Conservation (phyloP, 2,329 filamentous ascomycete species). For the Hortaea werneckii region DNA sequence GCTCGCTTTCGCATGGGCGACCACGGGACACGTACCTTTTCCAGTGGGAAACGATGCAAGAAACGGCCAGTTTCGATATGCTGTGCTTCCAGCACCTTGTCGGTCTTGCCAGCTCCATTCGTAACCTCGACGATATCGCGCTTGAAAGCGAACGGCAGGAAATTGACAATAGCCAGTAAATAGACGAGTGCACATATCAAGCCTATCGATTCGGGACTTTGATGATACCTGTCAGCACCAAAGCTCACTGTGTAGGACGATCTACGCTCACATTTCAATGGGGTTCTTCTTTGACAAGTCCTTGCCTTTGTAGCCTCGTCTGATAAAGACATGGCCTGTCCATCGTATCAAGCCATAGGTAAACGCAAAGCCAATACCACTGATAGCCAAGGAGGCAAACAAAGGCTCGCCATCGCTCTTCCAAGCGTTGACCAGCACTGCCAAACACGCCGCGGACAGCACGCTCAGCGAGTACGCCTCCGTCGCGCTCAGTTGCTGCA, state of each 20-base stretch:
- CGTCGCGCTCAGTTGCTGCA: slow-evolving; percentile 36
- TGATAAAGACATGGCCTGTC: slow-evolving; percentile 84
- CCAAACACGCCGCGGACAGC: slow-evolving; percentile 58
- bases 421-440: slow-evolving; percentile 70
- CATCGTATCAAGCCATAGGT: slow-evolving; percentile 83
- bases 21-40: slow-evolving; percentile 52
- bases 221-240: slow-evolving; percentile 12
- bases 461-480: slow-evolving; percentile 51
- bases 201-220: slow-evolving; percentile 86
- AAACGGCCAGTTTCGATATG: slow-evolving; percentile 73
- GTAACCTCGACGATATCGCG: slow-evolving; percentile 95
- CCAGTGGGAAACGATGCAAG: slow-evolving; percentile 85
- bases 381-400: slow-evolving; percentile 78
- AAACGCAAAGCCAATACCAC: slow-evolving; percentile 69
- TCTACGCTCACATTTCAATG: slow-evolving; percentile 57
- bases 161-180: slow-evolving; percentile 75
- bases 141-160: slow-evolving; percentile 96
- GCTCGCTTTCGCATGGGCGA: no score
- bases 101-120: slow-evolving; percentile 83
- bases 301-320: slow-evolving; percentile 76
- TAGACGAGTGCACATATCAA: slow-evolving; percentile 89
- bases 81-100: slow-evolving; percentile 65
- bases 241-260: neutral
- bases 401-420: slow-evolving; percentile 79
- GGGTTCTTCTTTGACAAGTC: slow-evolving; percentile 73